Evolutionary conservation across 768 basidiomycete species (phyloP).

Genomic region (Lactarius akahatsu): DNA sequence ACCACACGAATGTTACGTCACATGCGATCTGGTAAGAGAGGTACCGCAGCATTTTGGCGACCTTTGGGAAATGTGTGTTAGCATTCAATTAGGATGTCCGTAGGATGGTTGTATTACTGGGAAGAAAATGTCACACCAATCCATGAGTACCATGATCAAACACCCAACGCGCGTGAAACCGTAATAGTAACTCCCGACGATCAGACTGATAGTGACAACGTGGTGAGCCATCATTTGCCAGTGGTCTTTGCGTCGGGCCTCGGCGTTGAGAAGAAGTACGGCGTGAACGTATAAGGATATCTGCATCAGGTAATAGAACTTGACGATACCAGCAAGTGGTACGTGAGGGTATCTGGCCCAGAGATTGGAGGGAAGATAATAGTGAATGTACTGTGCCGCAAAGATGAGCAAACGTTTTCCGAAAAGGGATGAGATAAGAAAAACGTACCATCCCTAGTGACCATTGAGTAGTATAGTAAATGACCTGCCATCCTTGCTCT

Average conservation of each 20-base stretch:
- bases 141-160: conserved; percentile 89
- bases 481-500: conserved; percentile 89
- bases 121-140: conserved; percentile 88
- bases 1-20: conserved; percentile 74
- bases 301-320: conserved; percentile 87
- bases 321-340: conserved; percentile 75
- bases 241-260: conserved; percentile 90
- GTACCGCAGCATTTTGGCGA: conserved; percentile 94
- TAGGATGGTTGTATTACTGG: conserved; percentile 59
- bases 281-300: conserved; percentile 91
- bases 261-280: conserved; percentile 87
- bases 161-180: conserved; percentile 90
- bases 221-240: conserved; percentile 97
- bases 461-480: conserved; percentile 81
- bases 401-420: conserved; percentile 19
- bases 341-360: conserved; percentile 85
- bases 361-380: conserved; percentile 63
- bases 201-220: conserved; percentile 79
- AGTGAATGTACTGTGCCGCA: conserved; percentile 72
- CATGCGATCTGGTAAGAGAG: conserved; percentile 60
- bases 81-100: conserved; percentile 13
- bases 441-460: conserved; percentile 77
- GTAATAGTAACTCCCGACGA: conserved; percentile 72
- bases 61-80: conserved; percentile 41
- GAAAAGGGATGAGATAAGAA: conserved; percentile 22